phyloP scores from a whole-genome alignment of 441 rosid species.

The Capsella rubella region DNA sequence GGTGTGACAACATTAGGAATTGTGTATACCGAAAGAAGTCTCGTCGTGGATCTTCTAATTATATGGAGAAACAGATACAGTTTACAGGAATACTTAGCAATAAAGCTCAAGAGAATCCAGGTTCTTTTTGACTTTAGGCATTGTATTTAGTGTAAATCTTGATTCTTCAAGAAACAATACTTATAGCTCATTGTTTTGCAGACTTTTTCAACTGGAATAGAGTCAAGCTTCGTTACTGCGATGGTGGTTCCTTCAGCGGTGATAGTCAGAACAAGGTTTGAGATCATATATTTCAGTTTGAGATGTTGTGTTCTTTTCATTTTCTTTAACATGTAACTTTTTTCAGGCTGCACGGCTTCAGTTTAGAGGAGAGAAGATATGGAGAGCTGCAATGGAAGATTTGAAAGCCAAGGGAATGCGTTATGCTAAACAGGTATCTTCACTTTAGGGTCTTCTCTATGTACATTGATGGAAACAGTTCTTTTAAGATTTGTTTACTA shows the following conservation, averaged over 20 bases:
- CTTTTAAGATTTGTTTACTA: slow-evolving; percentile 36
- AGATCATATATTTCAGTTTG: slow-evolving; percentile 17
- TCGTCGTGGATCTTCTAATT: slow-evolving; percentile 81
- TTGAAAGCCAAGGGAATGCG: slow-evolving; percentile 66
- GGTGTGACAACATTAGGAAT: slow-evolving; percentile 85
- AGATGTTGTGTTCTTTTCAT: background rate
- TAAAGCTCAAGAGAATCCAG: slow-evolving; percentile 87
- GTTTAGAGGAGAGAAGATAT: slow-evolving; percentile 65
- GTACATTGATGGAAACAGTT: background rate
- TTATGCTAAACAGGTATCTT: slow-evolving; percentile 58
- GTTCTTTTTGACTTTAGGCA: slow-evolving; percentile 42
- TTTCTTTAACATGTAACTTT: background rate
- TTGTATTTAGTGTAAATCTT: background rate
- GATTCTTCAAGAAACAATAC: background rate
- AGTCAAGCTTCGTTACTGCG: slow-evolving; percentile 93
- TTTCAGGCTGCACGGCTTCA: slow-evolving; percentile 48
- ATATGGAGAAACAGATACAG: slow-evolving; percentile 86
- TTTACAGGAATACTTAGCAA: slow-evolving; percentile 91
- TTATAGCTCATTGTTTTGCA: slow-evolving; percentile 42
- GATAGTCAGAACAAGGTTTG: slow-evolving; percentile 77
- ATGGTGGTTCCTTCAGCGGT: slow-evolving; percentile 93
- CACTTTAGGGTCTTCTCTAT: background rate
- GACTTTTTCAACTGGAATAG: slow-evolving; percentile 99
- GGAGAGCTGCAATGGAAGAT: slow-evolving; percentile 70
- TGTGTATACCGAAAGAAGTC: slow-evolving; percentile 85